Conservation (phyloP, 768 basidiomycete genomes). For the Suillus sp. region DNA sequence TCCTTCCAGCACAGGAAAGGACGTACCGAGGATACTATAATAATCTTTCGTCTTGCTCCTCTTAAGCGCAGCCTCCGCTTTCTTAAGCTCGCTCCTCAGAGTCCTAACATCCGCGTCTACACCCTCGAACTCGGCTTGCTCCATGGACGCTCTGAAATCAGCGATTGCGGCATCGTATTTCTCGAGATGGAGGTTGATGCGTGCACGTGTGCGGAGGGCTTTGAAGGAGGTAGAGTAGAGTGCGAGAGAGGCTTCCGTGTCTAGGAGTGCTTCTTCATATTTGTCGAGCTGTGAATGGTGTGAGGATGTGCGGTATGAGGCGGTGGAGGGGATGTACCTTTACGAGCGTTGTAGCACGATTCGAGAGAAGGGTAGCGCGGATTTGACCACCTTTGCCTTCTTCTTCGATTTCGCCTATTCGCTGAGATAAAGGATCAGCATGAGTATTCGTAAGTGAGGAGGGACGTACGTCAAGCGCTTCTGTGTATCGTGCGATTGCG, state of each 20-base stretch:
- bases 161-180: conserved; percentile 68
- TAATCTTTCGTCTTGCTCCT: conserved; percentile 90
- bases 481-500: conserved; percentile 69
- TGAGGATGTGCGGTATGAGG: not conserved
- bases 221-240: conserved; percentile 75
- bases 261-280: conserved; percentile 68
- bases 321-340: conserved; percentile 49
- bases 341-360: conserved; percentile 78
- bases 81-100: conserved; percentile 68
- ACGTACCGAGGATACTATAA: conserved; percentile 68
- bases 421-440: conserved; percentile 37
- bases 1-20: not conserved
- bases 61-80: conserved; percentile 82
- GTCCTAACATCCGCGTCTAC: conserved; percentile 63
- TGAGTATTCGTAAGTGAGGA: not conserved
- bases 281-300: conserved; percentile 51
- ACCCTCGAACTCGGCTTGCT: conserved; percentile 67
- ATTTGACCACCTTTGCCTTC: conserved; percentile 83
- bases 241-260: conserved; percentile 67
- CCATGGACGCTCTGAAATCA: conserved; percentile 81
- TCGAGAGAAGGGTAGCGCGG: conserved; percentile 77
- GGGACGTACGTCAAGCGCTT: conserved; percentile 63
- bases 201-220: conserved; percentile 82
- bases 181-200: conserved; percentile 74
- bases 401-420: conserved; percentile 64